Evolutionary conservation across 371 early-diverging fungal genomes (phyloP), one percentile per base, ranked within the genome.

Genomic region (Rhizopus sp.): DNA sequence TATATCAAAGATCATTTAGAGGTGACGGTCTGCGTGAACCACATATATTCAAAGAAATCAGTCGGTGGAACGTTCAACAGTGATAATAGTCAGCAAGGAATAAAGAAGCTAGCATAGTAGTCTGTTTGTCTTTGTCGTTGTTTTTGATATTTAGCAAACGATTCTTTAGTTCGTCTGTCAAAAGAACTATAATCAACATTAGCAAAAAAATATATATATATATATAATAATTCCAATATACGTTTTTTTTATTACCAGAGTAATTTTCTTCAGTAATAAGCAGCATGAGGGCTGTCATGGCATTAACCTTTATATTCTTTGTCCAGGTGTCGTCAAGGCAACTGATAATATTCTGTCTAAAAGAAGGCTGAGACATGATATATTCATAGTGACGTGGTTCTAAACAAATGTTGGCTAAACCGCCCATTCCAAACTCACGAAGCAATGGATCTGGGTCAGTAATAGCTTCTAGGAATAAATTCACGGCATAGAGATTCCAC

Each of bases 371-470:
- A 12, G 68, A 70, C 5, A 68, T 34, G 7, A 82, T 66, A 34
- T 77, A 66, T 17, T 62, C 57, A 9, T 67, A 57, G 59, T 75
- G 75, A 7, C 62, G 57, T 13, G 68, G 61, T 34, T 82, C 82
- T 34, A 70, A 39, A 31, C 76, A 75, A 17, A 84, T 60, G 57
- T 84, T 84, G 38, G 81, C 79, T 23, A 82, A 44, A 3, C 84
- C 84, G n/a, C 80, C 84, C 29, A 72, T 55, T 4, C 77, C 82
- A 62, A 82, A 80, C 53, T 78, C 78, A 42, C 55, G 68, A 7
- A 77, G 39, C 10, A 67, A 57, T 29, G 64, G 60, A 66, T 81
- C 80, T 0, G 39, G 40, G 13, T 63, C 56, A 7, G 60, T 50
- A 7, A 75, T 23, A 13, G 73, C 66, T 7, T 65, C 77, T 73